phyloP scores from a whole-genome alignment of 352 stramenopile species.

The Pythium apleroticum region DNA sequence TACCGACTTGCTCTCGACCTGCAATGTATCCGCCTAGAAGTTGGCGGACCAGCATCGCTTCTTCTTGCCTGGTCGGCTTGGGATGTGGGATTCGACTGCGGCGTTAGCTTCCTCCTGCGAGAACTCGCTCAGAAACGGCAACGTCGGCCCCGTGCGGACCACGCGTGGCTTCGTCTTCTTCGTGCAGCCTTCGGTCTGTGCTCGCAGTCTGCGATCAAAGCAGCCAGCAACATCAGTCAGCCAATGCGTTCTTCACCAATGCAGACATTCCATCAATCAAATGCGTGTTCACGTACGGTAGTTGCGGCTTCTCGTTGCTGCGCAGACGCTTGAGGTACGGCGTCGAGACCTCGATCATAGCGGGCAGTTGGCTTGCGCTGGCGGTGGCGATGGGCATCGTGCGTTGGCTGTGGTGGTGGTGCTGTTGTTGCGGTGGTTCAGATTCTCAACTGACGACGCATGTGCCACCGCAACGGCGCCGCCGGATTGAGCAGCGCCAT shows the following conservation, averaged over 20 bases:
- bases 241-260: neutral
- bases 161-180: constrained; percentile 18
- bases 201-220: constrained; percentile 9
- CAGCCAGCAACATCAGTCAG: constrained; percentile 14
- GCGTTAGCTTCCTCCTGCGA: constrained; percentile 23
- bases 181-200: constrained; percentile 18
- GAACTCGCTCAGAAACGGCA: constrained; percentile 39
- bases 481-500: neutral
- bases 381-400: neutral
- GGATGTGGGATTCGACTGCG: constrained; percentile 22
- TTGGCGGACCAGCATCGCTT: constrained; percentile 28
- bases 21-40: constrained; percentile 8
- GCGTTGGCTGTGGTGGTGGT: neutral
- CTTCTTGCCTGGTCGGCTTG: constrained; percentile 22
- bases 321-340: constrained; percentile 21
- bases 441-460: constrained; percentile 6
- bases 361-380: neutral
- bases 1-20: neutral
- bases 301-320: neutral
- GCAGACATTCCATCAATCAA: neutral
- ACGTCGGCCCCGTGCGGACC: constrained; percentile 21
- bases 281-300: constrained; percentile 21
- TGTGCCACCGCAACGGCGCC: neutral
- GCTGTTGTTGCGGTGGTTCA: neutral
- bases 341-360: constrained; percentile 14